Evolutionary conservation across 352 stramenopile genomes (phyloP).

Genomic region (Pythium phragmitis): DNA sequence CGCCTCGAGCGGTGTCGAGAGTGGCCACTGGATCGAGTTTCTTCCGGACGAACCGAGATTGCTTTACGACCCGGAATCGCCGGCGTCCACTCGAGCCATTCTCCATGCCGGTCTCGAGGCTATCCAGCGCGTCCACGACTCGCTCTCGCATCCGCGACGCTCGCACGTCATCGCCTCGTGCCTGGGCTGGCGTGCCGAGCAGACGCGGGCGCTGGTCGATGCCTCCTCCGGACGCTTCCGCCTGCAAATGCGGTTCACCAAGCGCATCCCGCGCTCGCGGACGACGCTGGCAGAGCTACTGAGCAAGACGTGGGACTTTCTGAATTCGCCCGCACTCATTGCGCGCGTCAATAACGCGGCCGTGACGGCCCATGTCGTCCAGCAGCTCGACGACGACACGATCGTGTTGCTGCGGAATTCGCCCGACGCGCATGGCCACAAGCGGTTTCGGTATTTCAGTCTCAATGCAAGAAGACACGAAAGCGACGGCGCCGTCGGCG

Average conservation of each 20-base stretch:
- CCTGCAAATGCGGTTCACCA: slow-evolving; percentile 14
- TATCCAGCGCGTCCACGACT: slow-evolving; percentile 4
- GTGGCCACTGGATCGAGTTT: neutral
- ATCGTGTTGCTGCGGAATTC: slow-evolving; percentile 20
- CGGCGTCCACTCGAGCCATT: too few species aligned
- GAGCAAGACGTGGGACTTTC: slow-evolving; percentile 8
- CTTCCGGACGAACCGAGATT: neutral
- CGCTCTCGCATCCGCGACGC: neutral
- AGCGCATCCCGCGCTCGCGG: slow-evolving; percentile 3
- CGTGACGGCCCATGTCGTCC: neutral
- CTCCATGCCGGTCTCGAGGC: neutral
- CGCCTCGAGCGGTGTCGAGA: too few species aligned
- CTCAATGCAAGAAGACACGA: slow-evolving; percentile 4
- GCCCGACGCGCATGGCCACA: slow-evolving; percentile 7
- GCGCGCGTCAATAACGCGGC: slow-evolving; percentile 8
- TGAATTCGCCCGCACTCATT: slow-evolving; percentile 11
- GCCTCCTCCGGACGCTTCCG: neutral
- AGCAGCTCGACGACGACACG: slow-evolving; percentile 13
- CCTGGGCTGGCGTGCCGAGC: slow-evolving; percentile 14
- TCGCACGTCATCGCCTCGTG: neutral
- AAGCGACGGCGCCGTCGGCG: neutral
- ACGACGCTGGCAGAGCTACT: slow-evolving; percentile 4
- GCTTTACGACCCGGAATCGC: too few species aligned
- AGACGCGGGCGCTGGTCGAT: neutral
- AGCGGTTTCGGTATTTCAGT: slow-evolving; percentile 14